Evolutionary conservation across 306 rosid genomes (phyloP), one percentile per base, ranked within the genome.

Genomic region (Begonia peltatifolia): DNA sequence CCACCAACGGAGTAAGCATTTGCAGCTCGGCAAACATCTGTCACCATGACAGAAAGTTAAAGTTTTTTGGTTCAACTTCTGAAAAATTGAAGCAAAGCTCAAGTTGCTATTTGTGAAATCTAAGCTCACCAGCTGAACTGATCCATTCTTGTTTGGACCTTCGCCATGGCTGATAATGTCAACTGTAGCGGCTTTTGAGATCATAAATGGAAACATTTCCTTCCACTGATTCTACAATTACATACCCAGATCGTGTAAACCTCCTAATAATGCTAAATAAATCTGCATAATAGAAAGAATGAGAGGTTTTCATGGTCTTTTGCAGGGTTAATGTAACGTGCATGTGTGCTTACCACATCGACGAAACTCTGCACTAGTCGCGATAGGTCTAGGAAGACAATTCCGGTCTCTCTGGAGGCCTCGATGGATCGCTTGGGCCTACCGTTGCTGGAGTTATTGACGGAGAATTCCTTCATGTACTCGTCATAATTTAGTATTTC

Each of bases 21-120:
- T 92, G 99, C 64, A 83, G 47, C 79, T 90, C 99, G 13, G 88
- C 92, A 68, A 90, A 90, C 99, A 90, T 90, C 99, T 90, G 69
- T 60, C 38, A 7, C 23, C 23, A 20, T 20, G 23, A 20, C 23
- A 20, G 3, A 20, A 20, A 20, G 23, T 2, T 20, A 30, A 30
- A 30, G 6, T 25, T 25, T 2, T 25, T 25, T 3, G 6, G 35
- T 2, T 17, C 18, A 17, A 17, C 23, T 30, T 30, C 1, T 30
- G 8, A 30, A 30, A 30, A 30, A 30, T 30, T 20, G 23, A 20
- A 20, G 23, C 23, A 3, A 20, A 20, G 23, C 38, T 30, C 9
- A 9, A 30, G 38, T 30, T 30, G 3, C 38, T 12, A 14, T 5
- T 9, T 6, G n/a, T 42, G 50, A 57, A 57, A 58, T 3, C 35